Evolutionary conservation across 169 alveolate genomes (phyloP).

Genomic region (Plasmodium cynomolgi): DNA sequence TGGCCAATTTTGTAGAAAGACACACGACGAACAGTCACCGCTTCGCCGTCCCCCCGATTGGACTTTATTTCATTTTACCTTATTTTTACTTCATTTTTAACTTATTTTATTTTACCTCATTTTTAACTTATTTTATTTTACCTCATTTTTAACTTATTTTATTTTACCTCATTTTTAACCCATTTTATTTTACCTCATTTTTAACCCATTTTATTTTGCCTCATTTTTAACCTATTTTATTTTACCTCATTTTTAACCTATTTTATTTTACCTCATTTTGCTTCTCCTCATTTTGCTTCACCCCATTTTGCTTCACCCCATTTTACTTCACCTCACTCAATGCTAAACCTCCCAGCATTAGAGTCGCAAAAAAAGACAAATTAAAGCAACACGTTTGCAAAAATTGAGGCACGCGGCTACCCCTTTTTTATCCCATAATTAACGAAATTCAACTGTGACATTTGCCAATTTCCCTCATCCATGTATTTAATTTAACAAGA

Average conservation of each 20-base stretch:
- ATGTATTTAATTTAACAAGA: conserved; percentile 19
- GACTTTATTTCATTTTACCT: not conserved
- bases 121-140: no score
- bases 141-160: not conserved
- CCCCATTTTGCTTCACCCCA: not conserved
- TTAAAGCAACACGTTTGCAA: conserved; percentile 2
- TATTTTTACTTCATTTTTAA: no score
- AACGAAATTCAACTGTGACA: conserved; percentile 19
- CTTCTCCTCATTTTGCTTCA: not conserved
- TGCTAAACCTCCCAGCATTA: not conserved
- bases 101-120: not conserved
- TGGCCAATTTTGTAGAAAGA: not conserved
- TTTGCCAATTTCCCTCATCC: not conserved
- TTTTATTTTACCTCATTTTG: no score
- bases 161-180: not conserved
- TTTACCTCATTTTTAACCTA: no score
- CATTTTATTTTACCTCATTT: no score
- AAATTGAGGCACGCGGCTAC: not conserved
- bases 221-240: no score
- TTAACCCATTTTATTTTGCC: no score
- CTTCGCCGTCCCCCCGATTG: not conserved
- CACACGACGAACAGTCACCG: not conserved
- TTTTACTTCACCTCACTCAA: not conserved
- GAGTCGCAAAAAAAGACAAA: conserved; percentile 18
- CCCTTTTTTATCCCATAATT: conserved; percentile 16